Base-by-base conservation (phyloP, 2,329 filamentous ascomycete species). In the Aschersonia sp. region DNA sequence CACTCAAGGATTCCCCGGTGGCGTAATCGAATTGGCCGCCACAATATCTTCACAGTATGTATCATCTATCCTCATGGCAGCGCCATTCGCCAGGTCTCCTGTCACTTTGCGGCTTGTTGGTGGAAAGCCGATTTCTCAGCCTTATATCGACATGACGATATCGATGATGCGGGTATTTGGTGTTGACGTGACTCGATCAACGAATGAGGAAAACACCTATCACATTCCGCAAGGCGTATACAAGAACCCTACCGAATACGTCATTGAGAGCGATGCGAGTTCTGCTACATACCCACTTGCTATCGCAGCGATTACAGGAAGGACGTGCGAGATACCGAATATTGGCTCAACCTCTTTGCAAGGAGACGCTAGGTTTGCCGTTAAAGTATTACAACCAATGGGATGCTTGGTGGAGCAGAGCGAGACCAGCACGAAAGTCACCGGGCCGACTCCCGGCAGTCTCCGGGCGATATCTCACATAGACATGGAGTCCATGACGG, bases 11-110 rank as follows among this genome's bases (percentile, higher is more conserved):
- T 83, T 95, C 54, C 77, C 80, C 44, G 90, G 89, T 48, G 92
- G 92, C 39, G 73, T 84, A 31, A 95, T 98, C 56, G 85, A 94
- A 61, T 74, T 98, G 48, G 87, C 89, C 9, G 92, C 92, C 1
- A 97, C 92, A 41, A 84, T 97, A 12, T 98, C 92, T 7, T 97
- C 92, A n/a, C 92, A 98, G 66, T 98, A 97, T 60, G 92, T 98
- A 39, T 97, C 92, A 0, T 95, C 90, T 1, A 81, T 98, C 53
- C 72, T 98, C 46, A 94, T 98, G 87, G 94, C 88, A 50, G 92
- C 92, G 0, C 92, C 92, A 0, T 98, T 97, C 59, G 92, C 92
- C 43, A 95, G 95, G 67, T 81, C 88, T 52, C 86, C 90, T 0
- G 89, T 98, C 39, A 95, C 87, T 0, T 69, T 98, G 54, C 83